Evolutionary conservation across 495 filamentous ascomycete genomes (phyloP).

Genomic region (Talaromyces stipitatus): DNA sequence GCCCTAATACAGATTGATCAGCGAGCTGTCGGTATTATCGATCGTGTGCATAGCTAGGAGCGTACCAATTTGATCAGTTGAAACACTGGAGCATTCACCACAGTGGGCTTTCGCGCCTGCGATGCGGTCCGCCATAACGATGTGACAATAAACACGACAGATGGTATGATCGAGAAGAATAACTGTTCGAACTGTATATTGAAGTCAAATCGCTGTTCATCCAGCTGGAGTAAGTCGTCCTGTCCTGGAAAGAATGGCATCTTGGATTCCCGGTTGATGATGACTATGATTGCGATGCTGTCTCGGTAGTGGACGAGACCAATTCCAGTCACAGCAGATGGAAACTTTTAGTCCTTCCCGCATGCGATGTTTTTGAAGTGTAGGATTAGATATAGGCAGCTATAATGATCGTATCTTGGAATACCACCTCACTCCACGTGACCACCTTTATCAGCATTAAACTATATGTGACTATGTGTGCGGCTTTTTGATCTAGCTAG

Average conservation of each 20-base stretch:
- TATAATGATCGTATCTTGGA: too few species aligned
- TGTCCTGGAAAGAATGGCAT: conserved; percentile 6
- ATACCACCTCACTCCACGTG: too few species aligned
- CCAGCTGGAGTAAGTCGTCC: conserved; percentile 7
- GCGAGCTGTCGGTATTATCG: background rate
- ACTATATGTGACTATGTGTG: too few species aligned
- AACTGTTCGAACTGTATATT: conserved; percentile 39
- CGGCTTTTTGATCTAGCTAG: too few species aligned
- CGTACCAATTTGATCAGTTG: conserved; percentile 27
- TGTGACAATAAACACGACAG: conserved; percentile 28
- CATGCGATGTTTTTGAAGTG: too few species aligned
- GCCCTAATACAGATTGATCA: background rate
- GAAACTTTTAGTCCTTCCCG: too few species aligned
- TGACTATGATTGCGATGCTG: too few species aligned
- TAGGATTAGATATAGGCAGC: too few species aligned
- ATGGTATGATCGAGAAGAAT: conserved; percentile 36
- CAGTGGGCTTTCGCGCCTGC: conserved; percentile 20
- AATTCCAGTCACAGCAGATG: too few species aligned
- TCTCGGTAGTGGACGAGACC: too few species aligned
- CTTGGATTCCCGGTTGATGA: too few species aligned
- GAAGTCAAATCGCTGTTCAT: conserved; percentile 33
- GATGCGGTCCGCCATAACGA: conserved; percentile 25
- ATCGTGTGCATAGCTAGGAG: background rate
- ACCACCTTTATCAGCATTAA: too few species aligned
- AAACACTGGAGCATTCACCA: conserved; percentile 26